Base-by-base conservation (phyloP, 2,329 filamentous ascomycete species). In the Fusarium sp. region DNA sequence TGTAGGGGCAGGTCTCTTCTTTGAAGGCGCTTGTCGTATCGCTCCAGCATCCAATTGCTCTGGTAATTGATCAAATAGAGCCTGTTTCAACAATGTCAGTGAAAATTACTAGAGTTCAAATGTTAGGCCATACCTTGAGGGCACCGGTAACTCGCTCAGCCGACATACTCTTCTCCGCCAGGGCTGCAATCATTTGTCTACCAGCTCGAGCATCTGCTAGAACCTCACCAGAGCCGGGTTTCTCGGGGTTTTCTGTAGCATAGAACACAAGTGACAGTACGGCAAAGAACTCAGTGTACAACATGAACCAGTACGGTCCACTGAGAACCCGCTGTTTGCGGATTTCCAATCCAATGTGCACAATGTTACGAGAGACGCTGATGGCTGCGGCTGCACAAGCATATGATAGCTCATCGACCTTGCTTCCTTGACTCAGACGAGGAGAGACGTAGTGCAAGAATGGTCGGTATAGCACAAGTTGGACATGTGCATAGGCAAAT, bases 141-240 rank as follows among this genome's bases (percentile, higher is more conserved):
- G 94, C 92, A 51, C 87, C 88, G 3, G 93, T 94, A 78, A 97
- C 96, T 70, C 94, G 88, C 80, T 98, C 94, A 7, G 96, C 96
- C 41, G 95, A 95, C 87, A 97, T 88, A 79, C 95, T 98, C 77
- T 93, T 92, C 77, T 93, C 91, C 6, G 95, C 93, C 66, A 98
- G 87, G 22, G 90, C 91, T 57, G 91, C 90, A 69, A 98, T 89
- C 71, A 95, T 94, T 73, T 96, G 92, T 79, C 93, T 93, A 24
- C 96, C 96, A 72, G 94, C 93, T 69, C 91, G 88, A 1, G 95
- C 96, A 83, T 98, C 96, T 60, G 92, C 92, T 68, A 98, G 85
- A 28, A 98, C 92, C 70, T 97, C 95, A 58, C 92, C 88, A 11
- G 92, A 91, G 3, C 92, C 93, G 8, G 88, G 84, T 78, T 93